A percentile compares a stretch with the other conserved stretches of the same genome.
Evolutionary conservation across 1,139 yeast species (phyloP).

Genomic region (Taiozyma sp.): DNA sequence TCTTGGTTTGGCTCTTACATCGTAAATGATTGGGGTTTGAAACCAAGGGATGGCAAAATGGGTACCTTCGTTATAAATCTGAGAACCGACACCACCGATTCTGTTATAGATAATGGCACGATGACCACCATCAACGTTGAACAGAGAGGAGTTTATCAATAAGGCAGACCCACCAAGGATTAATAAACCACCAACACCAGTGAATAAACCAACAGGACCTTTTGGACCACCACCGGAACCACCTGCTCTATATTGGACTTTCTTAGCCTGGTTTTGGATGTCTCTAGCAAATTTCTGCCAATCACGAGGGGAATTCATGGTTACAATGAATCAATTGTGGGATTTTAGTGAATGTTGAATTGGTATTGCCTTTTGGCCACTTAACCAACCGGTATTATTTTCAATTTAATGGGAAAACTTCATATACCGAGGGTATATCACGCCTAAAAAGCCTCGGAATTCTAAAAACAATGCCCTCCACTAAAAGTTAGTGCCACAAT

Average conservation of each 20-base stretch:
- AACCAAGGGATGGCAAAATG: conserved; percentile 93
- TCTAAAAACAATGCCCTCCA: too few relatives aligned
- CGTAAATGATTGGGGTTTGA: conserved; percentile 88
- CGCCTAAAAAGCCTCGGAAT: too few relatives aligned
- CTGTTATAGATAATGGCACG: conserved; percentile 94
- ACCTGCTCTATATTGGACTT: conserved; percentile 36
- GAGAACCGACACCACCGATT: conserved; percentile 78
- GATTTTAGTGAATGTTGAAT: neutral
- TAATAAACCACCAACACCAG: conserved; percentile 76
- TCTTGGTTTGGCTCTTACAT: conserved; percentile 96
- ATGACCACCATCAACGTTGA: conserved; percentile 99
- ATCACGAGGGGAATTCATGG: conserved; percentile 38
- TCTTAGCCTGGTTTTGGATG: conserved; percentile 58
- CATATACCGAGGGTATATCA: too few relatives aligned
- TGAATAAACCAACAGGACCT: conserved; percentile 53
- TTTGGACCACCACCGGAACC: conserved; percentile 28
- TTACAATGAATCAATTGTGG: neutral
- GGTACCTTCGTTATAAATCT: conserved; percentile 89
- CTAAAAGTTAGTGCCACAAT: too few relatives aligned
- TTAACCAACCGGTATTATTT: neutral
- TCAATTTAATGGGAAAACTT: too few relatives aligned
- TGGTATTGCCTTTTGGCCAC: neutral
- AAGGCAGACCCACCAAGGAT: conserved; percentile 69
- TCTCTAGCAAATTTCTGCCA: conserved; percentile 68
- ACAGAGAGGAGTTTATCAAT: conserved; percentile 67